A percentile compares a stretch with the other conserved stretches of the same genome.
Evolutionary conservation across 805 yeast species (phyloP).

Genomic region (Saccharomycodes ludwigii): DNA sequence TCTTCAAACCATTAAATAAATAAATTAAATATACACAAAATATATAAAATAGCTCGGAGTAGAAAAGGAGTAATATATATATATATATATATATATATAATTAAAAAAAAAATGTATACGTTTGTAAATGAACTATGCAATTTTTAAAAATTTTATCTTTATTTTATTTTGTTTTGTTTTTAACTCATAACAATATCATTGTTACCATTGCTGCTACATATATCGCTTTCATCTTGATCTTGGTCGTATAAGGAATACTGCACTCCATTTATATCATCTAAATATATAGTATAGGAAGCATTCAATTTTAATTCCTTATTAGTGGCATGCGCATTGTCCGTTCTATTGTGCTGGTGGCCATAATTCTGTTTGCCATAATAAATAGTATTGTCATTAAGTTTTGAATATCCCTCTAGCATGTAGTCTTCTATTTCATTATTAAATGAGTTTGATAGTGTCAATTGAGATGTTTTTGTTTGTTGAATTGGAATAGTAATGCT

Average conservation of each 20-base stretch:
- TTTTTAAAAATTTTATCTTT: too few relatives aligned
- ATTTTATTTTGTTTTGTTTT: too few relatives aligned
- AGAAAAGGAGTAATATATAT: too few relatives aligned
- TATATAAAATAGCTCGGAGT: too few relatives aligned
- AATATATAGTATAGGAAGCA: slow-evolving; percentile 1
- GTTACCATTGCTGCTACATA: too few relatives aligned
- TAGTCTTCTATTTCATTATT: slow-evolving; percentile 21
- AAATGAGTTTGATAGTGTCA: too few relatives aligned
- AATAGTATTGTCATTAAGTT: neutral
- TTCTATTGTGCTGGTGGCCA: neutral
- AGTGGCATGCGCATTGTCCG: neutral
- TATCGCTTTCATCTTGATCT: slow-evolving; percentile 15
- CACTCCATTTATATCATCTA: slow-evolving; percentile 7
- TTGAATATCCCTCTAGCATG: slow-evolving; percentile 17
- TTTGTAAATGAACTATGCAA: neutral
- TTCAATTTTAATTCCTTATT: slow-evolving; percentile 3
- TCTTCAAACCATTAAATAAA: too few relatives aligned
- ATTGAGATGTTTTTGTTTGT: too few relatives aligned
- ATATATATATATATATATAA: too few relatives aligned
- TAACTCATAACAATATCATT: too few relatives aligned
- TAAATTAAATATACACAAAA: too few relatives aligned
- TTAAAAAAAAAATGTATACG: neutral
- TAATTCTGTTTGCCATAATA: neutral
- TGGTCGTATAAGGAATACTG: slow-evolving; percentile 15
- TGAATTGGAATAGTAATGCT: too few relatives aligned